Evolutionary conservation across 225 moss, liverwort and hornwort species (phyloP), one percentile per base, ranked within the genome.

Genomic region (Straminergon stramineum): DNA sequence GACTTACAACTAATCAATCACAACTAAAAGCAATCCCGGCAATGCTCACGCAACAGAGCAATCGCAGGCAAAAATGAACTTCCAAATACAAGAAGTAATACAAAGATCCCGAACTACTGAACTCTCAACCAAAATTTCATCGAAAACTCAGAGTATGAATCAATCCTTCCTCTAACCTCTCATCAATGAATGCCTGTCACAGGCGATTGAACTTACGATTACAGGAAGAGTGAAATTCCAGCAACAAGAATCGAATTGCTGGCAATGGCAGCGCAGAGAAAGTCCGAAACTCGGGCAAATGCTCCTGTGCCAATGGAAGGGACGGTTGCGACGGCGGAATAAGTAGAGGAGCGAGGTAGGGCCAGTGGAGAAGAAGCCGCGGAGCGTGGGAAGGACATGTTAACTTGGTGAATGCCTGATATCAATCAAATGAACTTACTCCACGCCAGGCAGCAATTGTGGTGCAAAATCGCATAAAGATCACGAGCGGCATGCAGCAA

Each of bases 311-410:
- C 83, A 53, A 89, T 86, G 86, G 74, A 81, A 86, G 61, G 39
- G 88, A 88, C 81, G 70, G 88, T 81, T 81, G 75, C 79, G 51
- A 70, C 6, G 61, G 83, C 64, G 73, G 41, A 83, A 90, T 90
- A 89, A 90, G 88, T 84, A 89, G 92, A 56, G 75, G 52, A 16
- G 52, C 52, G 67, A 62, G 84, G 89, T 84, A 77, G 89, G 89
- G 68, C 84, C 89, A 28, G 78, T 24, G 51, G n/a, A 63, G 83
- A 31, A 63, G 73, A 18, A 75, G 90, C 32, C 30, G 41, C 13
- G 82, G 90, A 88, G 85, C 92, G 87, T 77, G 91, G 39, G 84
- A 81, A 81, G 85, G 65, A 91, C 92, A 92, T 92, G 92, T 75
- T 91, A 89, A 58, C 35, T 63, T 63, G 85, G 77, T 85, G 85